phyloP scores from a whole-genome alignment of 116 monocot species.

The Trichopus zeylanicus region DNA sequence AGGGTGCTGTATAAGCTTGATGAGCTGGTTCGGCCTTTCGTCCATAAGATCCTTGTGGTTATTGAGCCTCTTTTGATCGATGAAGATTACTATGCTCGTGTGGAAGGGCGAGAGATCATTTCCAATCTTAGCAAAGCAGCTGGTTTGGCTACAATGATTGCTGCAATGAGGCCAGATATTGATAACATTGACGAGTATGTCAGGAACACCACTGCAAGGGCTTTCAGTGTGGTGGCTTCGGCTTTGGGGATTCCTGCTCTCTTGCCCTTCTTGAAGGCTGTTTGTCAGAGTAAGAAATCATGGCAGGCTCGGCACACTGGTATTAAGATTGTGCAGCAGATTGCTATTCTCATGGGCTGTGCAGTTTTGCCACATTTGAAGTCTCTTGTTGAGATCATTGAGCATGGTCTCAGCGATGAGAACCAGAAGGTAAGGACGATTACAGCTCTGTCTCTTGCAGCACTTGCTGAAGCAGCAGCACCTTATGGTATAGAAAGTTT shows the following conservation, averaged over 20 bases:
- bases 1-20: conserved; percentile 84
- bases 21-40: conserved; percentile 84
- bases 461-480: conserved; percentile 81
- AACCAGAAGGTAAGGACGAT: conserved; percentile 92
- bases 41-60: conserved; percentile 90
- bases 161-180: conserved; percentile 93
- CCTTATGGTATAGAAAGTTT: conserved; percentile 96
- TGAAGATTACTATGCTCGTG: conserved; percentile 96
- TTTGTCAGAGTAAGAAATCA: conserved; percentile 95
- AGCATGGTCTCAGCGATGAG: conserved; percentile 81
- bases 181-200: conserved; percentile 97
- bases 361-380: conserved; percentile 85
- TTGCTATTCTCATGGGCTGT: conserved; percentile 96
- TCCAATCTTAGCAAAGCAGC: conserved; percentile 94
- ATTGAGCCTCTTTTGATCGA: conserved; percentile 89
- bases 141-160: conserved; percentile 89
- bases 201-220: conserved; percentile 85
- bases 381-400: conserved; percentile 88
- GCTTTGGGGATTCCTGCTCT: conserved; percentile 88
- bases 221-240: conserved; percentile 94
- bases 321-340: conserved; percentile 89
- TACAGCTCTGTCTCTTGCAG: conserved; percentile 89
- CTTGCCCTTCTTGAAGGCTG: conserved; percentile 83
- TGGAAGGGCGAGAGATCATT: conserved; percentile 90
- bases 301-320: conserved; percentile 96